phyloP scores from a whole-genome alignment of 78 protist species.

The Abeoforma whisleri region DNA sequence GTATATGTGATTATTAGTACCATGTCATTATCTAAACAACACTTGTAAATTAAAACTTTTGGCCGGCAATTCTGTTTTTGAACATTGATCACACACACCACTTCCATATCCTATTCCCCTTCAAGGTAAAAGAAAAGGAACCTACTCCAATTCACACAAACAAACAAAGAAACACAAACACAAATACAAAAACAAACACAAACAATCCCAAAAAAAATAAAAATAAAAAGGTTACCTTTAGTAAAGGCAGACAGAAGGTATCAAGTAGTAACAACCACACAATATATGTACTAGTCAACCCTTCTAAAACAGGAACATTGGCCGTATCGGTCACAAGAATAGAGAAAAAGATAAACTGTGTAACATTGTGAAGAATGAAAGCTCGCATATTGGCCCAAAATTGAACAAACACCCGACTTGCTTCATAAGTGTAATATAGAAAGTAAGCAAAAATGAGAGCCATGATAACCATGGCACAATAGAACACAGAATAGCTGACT shows the following conservation, averaged over 20 bases:
- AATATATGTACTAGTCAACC: constrained; percentile 6
- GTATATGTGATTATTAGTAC: background rate
- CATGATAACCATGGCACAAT: constrained; percentile 30
- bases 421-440: constrained; percentile 9
- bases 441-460: constrained; percentile 4
- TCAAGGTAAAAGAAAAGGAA: no score
- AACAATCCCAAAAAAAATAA: no score
- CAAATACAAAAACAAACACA: no score
- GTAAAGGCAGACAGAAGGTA: background rate
- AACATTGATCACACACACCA: no score
- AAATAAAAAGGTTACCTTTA: no score
- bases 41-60: no score
- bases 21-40: no score
- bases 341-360: constrained; percentile 4
- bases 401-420: constrained; percentile 20
- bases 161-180: no score
- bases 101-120: no score
- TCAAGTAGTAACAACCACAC: constrained; percentile 24
- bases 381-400: constrained; percentile 39
- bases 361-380: constrained; percentile 16
- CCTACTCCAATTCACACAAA: no score
- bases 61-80: no score
- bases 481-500: background rate
- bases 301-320: constrained; percentile 4
- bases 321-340: background rate